Base-by-base conservation (phyloP, 352 stramenopile species). In the Globisporangium carolinianum region DNA sequence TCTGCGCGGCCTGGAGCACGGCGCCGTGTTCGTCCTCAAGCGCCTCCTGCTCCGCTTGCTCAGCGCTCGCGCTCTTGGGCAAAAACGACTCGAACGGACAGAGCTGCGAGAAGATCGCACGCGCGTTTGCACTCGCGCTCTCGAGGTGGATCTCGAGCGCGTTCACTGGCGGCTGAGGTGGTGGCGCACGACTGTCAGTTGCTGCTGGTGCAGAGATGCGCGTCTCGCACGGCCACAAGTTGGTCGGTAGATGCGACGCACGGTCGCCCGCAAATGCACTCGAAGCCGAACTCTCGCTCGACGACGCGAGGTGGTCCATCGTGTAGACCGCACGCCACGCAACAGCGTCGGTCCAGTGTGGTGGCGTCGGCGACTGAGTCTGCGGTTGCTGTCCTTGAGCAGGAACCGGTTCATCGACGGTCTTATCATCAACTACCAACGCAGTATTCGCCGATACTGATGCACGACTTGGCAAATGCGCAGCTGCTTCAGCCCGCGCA, bases 61-160 rank as follows among this genome's bases (percentile, higher is more conserved):
- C 73, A 4, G 73, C 75, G 24, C 72, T 79, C 11, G 72, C 75
- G 35, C 73, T 83, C 61, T 89, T 89, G 3, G 75, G 75, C 35
- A 90, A 48, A 87, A 91, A 63, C 7, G 55, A 42, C 10, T 89
- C 76, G 11, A 57, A 69, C 0, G 81, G 82, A 63, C 79, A 91
- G 7, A 91, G 63, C 43, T 70, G 56, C 32, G 73, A 60, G 51
- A 89, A 91, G 35, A 90, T 78, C 18, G 66, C 62, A 36, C 76
- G 75, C 10, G 83, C 83, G n/a, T 82, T 82, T 6, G 69, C 64
- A 58, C 75, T 81, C 36, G 71, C 73, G 42, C 69, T 85, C 53
- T 88, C 82, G 7, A 89, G 59, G 11, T 86, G 76, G 17, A 86
- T 77, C 43, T 89, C 79, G 7, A 88, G 62, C 18, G 74, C 66